Conservation (phyloP, 495 filamentous ascomycete genomes). For the Hyaloscypha hepaticicola region DNA sequence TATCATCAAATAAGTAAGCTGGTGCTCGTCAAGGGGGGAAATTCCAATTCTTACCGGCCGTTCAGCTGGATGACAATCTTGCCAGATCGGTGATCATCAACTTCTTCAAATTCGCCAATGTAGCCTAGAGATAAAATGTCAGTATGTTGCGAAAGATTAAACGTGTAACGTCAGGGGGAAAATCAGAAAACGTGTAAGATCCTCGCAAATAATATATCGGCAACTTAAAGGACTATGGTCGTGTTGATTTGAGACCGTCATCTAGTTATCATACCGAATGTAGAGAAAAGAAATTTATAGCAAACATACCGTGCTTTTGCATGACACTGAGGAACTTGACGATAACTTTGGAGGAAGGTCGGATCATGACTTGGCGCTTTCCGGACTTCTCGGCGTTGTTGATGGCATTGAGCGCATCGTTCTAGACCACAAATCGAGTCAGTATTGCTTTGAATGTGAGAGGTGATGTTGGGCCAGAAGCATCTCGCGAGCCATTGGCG, state of each 20-base stretch:
- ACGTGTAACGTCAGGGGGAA: slow-evolving; percentile 74
- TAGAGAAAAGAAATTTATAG: slow-evolving; percentile 16
- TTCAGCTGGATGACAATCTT: slow-evolving; percentile 98
- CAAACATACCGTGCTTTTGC: slow-evolving; percentile 94
- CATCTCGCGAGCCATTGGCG: no score
- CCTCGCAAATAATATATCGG: slow-evolving; percentile 84
- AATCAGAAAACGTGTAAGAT: slow-evolving; percentile 95
- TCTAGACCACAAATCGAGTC: slow-evolving; percentile 33
- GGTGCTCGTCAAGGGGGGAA: not conserved
- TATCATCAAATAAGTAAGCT: slow-evolving; percentile 33
- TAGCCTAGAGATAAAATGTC: slow-evolving; percentile 68
- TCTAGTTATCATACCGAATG: slow-evolving; percentile 99
- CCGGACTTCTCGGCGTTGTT: slow-evolving; percentile 99
- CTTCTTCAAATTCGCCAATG: slow-evolving; percentile 99
- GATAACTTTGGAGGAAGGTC: slow-evolving; percentile 97
- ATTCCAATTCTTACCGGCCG: slow-evolving; percentile 53
- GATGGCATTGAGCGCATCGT: slow-evolving; percentile 98
- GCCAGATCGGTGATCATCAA: slow-evolving; percentile 98
- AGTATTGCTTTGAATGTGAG: not conserved
- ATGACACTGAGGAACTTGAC: slow-evolving; percentile 98
- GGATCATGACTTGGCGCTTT: slow-evolving; percentile 96
- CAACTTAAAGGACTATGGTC: slow-evolving; percentile 98
- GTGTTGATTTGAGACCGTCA: slow-evolving; percentile 77
- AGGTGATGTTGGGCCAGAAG: not conserved
- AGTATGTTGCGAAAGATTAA: slow-evolving; percentile 90